A percentile compares a stretch with the other conserved stretches of the same genome.
These are phyloP conservation scores for Mycena belliarum DNA, from an alignment of 768 basidiomycete species.

Conservation along the genomic window DNA sequence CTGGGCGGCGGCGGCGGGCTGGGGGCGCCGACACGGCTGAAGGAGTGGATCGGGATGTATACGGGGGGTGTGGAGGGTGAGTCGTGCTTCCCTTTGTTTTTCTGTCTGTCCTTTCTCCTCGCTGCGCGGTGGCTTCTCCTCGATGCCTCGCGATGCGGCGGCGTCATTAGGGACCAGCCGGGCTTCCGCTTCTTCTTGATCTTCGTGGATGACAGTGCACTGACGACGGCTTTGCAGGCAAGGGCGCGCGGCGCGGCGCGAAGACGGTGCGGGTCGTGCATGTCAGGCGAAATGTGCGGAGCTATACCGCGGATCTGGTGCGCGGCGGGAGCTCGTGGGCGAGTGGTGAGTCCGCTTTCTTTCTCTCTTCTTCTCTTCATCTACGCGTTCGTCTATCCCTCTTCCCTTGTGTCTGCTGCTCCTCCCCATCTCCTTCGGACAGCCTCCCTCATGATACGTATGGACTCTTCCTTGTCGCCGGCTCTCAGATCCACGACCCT, in stretches of 20 bases:
- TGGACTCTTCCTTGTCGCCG: no score
- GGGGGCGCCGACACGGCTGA: slow-evolving; percentile 11
- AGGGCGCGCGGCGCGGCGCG: slow-evolving; percentile 69
- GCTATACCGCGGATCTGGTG: slow-evolving; percentile 87
- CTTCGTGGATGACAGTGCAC: no score
- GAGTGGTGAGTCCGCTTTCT: background rate
- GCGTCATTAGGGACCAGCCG: no score
- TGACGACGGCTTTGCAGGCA: no score
- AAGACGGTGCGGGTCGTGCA: slow-evolving; percentile 76
- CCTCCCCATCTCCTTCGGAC: background rate
- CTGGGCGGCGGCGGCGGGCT: slow-evolving; percentile 35
- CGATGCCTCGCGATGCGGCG: no score
- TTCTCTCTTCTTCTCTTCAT: background rate
- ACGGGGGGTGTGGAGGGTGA: slow-evolving; percentile 1
- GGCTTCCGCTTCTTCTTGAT: no score
- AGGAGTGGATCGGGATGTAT: slow-evolving; percentile 17
- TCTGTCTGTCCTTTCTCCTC: background rate
- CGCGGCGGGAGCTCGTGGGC: slow-evolving; percentile 57
- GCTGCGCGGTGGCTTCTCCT: no score
- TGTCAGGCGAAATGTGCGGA: slow-evolving; percentile 79
- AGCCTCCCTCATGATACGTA: no score
- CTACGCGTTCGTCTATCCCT: no score
- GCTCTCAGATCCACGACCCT: no score
- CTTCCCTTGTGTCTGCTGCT: no score
- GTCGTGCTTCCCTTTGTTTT: background rate